A percentile compares a stretch with the other conserved stretches of the same genome.
phyloP scores from a whole-genome alignment of 1,284 basidiomycete genomes.

The Fomitopsis palustris region DNA sequence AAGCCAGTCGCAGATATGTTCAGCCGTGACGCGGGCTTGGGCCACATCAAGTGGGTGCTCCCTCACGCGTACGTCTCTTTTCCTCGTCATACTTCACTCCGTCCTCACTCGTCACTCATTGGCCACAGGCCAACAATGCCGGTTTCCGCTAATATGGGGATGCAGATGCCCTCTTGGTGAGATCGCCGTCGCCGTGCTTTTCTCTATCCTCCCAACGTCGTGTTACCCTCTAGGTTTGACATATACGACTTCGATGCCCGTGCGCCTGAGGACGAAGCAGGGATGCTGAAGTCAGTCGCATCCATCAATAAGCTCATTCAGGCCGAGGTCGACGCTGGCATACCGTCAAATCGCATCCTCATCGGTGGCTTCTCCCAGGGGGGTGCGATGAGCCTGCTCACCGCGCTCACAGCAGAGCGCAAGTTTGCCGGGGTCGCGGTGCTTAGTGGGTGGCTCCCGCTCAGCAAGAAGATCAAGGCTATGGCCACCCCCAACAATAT shows the following conservation, averaged over 20 bases:
- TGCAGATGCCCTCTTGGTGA: constrained; percentile 71
- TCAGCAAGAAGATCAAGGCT: constrained; percentile 59
- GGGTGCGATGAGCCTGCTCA: constrained; percentile 73
- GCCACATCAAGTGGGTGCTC: constrained; percentile 82
- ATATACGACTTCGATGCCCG: constrained; percentile 64
- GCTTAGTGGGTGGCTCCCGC: constrained; percentile 77
- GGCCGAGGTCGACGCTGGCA: constrained; percentile 72
- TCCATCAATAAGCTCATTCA: constrained; percentile 69
- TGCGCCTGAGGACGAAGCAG: constrained; percentile 65
- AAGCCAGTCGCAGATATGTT: constrained; percentile 74
- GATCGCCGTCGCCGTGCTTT: constrained; percentile 6
- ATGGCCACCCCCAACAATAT: constrained; percentile 54
- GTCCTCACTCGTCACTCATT: constrained; percentile 51
- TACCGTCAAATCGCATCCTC: constrained; percentile 63
- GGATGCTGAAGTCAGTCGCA: constrained; percentile 66
- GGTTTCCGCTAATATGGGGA: constrained; percentile 68
- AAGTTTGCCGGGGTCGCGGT: constrained; percentile 72
- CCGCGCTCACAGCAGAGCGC: constrained; percentile 63
- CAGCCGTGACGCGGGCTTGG: constrained; percentile 43
- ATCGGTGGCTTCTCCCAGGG: constrained; percentile 91
- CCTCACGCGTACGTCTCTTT: constrained; percentile 61
- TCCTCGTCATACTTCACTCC: constrained; percentile 37
- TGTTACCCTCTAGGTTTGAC: constrained; percentile 67
- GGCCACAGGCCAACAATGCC: constrained; percentile 57
- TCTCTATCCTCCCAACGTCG: neutral